These are phyloP conservation scores for Thielaviopsis musarum DNA, from an alignment of 2,329 filamentous ascomycete genomes.

Conservation along the genomic window DNA sequence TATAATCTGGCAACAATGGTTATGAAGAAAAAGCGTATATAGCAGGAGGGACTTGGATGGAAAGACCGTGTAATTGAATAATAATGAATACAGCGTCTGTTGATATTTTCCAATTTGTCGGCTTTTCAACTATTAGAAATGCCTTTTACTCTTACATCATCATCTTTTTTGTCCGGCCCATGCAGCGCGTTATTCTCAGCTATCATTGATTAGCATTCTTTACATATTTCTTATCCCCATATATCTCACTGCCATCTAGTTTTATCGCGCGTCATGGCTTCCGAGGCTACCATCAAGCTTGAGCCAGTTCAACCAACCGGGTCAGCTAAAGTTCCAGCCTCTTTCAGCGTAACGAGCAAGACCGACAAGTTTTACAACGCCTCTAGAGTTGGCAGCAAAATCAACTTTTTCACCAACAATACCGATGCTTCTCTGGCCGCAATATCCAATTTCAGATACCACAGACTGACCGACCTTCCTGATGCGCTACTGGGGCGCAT, in stretches of 20 bases:
- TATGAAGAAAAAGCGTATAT: not conserved
- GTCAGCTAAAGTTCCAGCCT: not conserved
- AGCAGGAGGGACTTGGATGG: not conserved
- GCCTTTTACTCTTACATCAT: not conserved
- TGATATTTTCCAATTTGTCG: not conserved
- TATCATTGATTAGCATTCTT: not conserved
- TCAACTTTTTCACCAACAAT: not conserved
- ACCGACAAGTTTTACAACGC: not conserved
- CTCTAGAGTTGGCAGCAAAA: not conserved
- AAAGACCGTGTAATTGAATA: slow-evolving; percentile 5
- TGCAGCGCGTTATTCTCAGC: not conserved
- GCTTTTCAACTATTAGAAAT: not conserved
- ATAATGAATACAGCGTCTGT: not conserved
- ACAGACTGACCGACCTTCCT: not conserved
- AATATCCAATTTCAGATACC: not conserved
- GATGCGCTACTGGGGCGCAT: not conserved
- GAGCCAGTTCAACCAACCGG: not conserved
- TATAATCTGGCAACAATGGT: slow-evolving; percentile 6
- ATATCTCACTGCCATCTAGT: not conserved
- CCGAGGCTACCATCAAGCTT: not conserved
- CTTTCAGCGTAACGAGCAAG: not conserved
- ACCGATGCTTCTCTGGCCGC: not conserved
- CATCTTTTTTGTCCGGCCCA: not conserved
- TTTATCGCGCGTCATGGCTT: not conserved
- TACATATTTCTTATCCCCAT: not conserved